Percentiles rank a stretch among this genome's conserved stretches.
Conservation (phyloP, 2,329 filamentous ascomycete genomes). For the Amauroascus verrucosus region DNA sequence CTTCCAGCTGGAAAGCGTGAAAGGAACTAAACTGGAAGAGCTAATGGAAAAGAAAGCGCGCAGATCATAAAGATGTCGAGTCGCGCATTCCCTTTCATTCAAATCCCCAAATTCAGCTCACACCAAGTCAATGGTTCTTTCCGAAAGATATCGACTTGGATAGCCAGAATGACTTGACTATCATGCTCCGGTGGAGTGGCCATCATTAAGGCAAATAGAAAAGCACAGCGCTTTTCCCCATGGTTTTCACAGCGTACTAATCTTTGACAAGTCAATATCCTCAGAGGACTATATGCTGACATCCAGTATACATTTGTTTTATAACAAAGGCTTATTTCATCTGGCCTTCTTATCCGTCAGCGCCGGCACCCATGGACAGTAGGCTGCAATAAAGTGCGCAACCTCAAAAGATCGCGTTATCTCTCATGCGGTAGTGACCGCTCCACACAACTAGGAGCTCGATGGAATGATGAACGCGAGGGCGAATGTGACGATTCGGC, state of each 20-base stretch:
- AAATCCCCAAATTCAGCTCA: neutral
- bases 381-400: neutral
- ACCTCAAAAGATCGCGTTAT: neutral
- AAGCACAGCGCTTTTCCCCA: neutral
- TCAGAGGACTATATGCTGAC: neutral
- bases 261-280: neutral
- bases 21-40: neutral
- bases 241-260: neutral
- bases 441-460: neutral
- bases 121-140: neutral
- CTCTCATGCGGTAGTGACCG: neutral
- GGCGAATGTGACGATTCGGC: neutral
- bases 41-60: neutral
- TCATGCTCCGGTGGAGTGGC: neutral
- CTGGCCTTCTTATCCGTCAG: neutral
- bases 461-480: constrained; percentile 1
- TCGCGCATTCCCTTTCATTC: neutral
- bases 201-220: neutral
- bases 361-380: neutral
- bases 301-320: neutral
- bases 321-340: neutral
- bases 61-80: neutral
- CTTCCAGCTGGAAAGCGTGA: too few species aligned
- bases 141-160: neutral
- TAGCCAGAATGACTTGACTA: neutral